phyloP scores from a whole-genome alignment of 768 basidiomycete genomes.

The Russula lepida region DNA sequence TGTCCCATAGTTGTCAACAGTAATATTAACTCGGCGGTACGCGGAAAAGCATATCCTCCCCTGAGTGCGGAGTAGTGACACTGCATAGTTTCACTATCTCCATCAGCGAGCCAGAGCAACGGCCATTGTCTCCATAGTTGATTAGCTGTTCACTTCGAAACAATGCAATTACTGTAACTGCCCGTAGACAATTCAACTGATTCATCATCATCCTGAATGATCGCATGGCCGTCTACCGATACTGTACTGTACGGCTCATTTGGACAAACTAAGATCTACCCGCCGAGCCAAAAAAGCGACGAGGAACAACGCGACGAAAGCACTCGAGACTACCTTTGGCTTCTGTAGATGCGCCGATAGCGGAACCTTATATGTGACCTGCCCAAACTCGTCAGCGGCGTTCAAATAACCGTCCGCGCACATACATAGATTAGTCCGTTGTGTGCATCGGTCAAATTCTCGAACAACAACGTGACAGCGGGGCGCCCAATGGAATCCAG shows the following conservation, averaged over 20 bases:
- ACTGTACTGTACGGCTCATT: neutral
- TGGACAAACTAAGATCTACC: slow-evolving; percentile 41
- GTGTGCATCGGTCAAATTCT: slow-evolving; percentile 71
- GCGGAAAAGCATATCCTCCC: slow-evolving; percentile 26
- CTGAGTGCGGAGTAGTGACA: slow-evolving; percentile 35
- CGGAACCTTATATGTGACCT: slow-evolving; percentile 88
- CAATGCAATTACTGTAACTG: slow-evolving; percentile 21
- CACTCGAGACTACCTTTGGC: slow-evolving; percentile 66
- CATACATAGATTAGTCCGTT: slow-evolving; percentile 75
- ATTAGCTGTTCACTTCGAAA: neutral
- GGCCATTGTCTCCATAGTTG: slow-evolving; percentile 11
- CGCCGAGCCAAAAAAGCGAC: slow-evolving; percentile 39
- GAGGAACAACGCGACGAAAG: slow-evolving; percentile 59
- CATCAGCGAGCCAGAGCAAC: slow-evolving; percentile 17
- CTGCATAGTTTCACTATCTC: slow-evolving; percentile 35
- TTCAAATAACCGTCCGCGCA: slow-evolving; percentile 16
- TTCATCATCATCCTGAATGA: slow-evolving; percentile 18
- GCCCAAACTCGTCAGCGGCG: slow-evolving; percentile 2
- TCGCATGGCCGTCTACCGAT: slow-evolving; percentile 24
- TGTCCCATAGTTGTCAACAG: neutral
- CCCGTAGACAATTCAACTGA: neutral
- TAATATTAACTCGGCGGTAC: neutral
- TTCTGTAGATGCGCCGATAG: slow-evolving; percentile 78
- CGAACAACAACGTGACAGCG: slow-evolving; percentile 61
- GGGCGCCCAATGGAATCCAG: slow-evolving; percentile 90